Base-by-base conservation (phyloP, 2,329 filamentous ascomycete species). In the Magnaporthiopsis poae region DNA sequence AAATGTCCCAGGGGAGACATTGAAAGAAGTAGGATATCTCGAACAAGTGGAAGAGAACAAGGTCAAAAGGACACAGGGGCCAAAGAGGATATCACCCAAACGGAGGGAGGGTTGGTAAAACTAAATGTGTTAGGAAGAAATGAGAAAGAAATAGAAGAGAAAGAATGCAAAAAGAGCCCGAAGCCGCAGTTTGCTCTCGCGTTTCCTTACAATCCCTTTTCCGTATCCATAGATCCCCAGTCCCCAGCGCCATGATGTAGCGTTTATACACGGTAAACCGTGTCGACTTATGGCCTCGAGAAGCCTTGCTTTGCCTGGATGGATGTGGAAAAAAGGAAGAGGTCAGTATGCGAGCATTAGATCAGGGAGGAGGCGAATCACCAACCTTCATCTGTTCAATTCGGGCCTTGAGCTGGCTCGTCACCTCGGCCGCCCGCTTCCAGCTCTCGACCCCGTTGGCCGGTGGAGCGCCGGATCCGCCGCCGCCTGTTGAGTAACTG, bases 351-450 rank as follows among this genome's bases (percentile, higher is more conserved):
- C 60, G 12, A 61, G 60, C 60, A 1, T 29, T 33, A 9, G 27
- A 33, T 27, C 12, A 29, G 13, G 25, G 11, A 61, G 25, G 5
- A 25, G 13, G 5, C n/a, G 13, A 60, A 2, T 1, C 9, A 36
- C 35, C 5, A 21, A 73, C 86, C 84, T 98, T 99, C 95, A 99
- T 99, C 82, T 95, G 90, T 81, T 98, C 95, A 77, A 99, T 99
- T 75, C 95, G 87, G 65, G 94, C 92, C 81, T 98, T 99, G 73
- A 99, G 78, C 76, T 97, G 95, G 77, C 93, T 97, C 66, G 95
- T 99, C 67, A 99, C 95, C 80, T 99, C 95, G 2, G 95, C 95
- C 25, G 95, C 95, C 71, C 95, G 84, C 80, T 93, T 96, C 95
- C 95, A 99, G 75, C 93, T 98, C 80, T 99, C 95, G 25, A 88